Conservation (phyloP, 2,329 filamentous ascomycete genomes). For the Botrytis fragariae region DNA sequence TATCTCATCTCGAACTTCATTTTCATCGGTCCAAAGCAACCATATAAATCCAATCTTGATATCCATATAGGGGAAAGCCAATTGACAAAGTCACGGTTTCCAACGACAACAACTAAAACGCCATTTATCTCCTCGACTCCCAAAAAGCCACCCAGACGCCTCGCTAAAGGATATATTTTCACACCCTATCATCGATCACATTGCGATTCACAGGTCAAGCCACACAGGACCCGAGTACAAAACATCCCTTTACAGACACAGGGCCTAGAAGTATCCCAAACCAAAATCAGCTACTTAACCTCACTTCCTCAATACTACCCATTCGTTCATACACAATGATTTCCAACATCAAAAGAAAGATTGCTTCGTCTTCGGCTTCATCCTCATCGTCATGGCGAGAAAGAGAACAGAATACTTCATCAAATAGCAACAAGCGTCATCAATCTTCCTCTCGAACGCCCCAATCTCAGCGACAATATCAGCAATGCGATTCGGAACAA, state of each 20-base stretch:
- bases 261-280: background rate
- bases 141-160: background rate
- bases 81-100: background rate
- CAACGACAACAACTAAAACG: background rate
- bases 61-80: background rate
- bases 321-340: conserved; percentile 3
- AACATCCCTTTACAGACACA: background rate
- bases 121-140: background rate
- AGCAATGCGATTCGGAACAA: background rate
- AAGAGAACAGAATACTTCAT: background rate
- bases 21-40: background rate
- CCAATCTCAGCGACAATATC: background rate
- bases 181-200: background rate
- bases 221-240: background rate
- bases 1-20: background rate
- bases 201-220: background rate
- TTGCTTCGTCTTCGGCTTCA: background rate
- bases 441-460: background rate
- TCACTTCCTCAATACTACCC: background rate
- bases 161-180: conserved; percentile 11
- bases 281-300: background rate
- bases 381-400: background rate
- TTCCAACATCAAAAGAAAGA: conserved; percentile 10
- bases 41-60: background rate
- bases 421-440: background rate